A percentile compares a stretch with the other conserved stretches of the same genome.
These are phyloP conservation scores for Chaetomiaceae sp. DNA, from an alignment of 2,329 filamentous ascomycete species.

Conservation along the genomic window DNA sequence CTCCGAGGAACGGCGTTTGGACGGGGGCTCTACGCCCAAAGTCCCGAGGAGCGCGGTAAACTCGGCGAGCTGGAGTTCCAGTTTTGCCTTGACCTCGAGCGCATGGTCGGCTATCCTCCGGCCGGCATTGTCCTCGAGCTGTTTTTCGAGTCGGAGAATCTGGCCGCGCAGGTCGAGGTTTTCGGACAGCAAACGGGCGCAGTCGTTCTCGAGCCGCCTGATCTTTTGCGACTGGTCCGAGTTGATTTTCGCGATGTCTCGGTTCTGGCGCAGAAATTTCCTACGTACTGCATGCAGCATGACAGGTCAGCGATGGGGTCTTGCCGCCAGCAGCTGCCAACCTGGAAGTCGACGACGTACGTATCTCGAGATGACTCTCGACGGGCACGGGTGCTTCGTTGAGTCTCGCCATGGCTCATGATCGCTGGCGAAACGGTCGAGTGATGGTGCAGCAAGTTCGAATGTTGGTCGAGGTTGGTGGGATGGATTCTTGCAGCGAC, in stretches of 20 bases:
- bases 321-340: no score
- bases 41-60: slow-evolving; percentile 62
- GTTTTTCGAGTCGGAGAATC: slow-evolving; percentile 63
- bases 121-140: slow-evolving; percentile 57
- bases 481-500: neutral
- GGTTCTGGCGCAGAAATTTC: slow-evolving; percentile 76
- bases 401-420: slow-evolving; percentile 64
- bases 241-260: slow-evolving; percentile 76
- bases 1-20: slow-evolving; percentile 42
- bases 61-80: slow-evolving; percentile 69
- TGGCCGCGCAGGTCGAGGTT: slow-evolving; percentile 70
- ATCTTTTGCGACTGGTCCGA: slow-evolving; percentile 73
- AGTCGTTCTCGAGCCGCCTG: slow-evolving; percentile 70
- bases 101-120: slow-evolving; percentile 61
- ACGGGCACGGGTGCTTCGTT: slow-evolving; percentile 64
- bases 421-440: slow-evolving; percentile 5
- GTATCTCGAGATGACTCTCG: slow-evolving; percentile 61
- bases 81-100: slow-evolving; percentile 61
- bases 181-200: slow-evolving; percentile 68
- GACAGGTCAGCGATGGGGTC: no score
- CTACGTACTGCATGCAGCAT: slow-evolving; percentile 70
- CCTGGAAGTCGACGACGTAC: slow-evolving; percentile 46
- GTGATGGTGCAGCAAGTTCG: neutral
- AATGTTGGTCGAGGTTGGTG: neutral
- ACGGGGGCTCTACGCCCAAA: slow-evolving; percentile 57